Base-by-base conservation (phyloP, 2,329 filamentous ascomycete genomes). In the Tolypocladium pustulatum region DNA sequence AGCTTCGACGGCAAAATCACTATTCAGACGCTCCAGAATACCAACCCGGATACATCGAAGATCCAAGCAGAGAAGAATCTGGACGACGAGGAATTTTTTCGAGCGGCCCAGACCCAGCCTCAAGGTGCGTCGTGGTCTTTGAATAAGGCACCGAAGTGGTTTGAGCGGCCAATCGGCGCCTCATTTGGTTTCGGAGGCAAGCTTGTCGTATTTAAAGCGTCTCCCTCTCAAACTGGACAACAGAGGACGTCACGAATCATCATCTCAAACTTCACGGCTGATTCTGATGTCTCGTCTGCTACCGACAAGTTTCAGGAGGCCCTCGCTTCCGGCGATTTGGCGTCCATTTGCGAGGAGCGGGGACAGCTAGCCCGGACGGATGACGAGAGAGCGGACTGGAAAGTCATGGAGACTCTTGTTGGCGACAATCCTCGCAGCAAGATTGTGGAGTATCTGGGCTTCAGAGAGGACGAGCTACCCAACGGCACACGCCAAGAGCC, bases 1-100 rank as follows among this genome's bases (percentile, higher is more conserved):
- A 96, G 93, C 2, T 97, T 97, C 65, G 94, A 99, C 69, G 94
- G 95, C 66, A 97, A 95, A 75, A 96, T 99, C 62, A 87, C 89
- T 2, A 79, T 99, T 52, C 93, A 97, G 71, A 96, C 93, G 1
- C 81, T 97, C 46, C 94, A 99, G 69, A 97, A 94, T 73, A 96
- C 92, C 38, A 95, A 94, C 70, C 83, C 87, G 13, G 84, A 89
- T 59, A 80, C 82, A n/a, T 81, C 87, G 1, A 85, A 91, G 71
- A 77, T 80, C 49, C 78, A 82, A 7, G 81, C 86, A 13, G 85
- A 90, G 66, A 85, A 80, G 65, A 85, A 85, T 57, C 75, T 94
- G 37, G 91, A 97, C 68, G 92, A 89, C 54, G 94, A 96, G 68
- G 94, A 97, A 68, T 99, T 99, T 78, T 99, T 99, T 69, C 89